Evolutionary conservation across 148 eudicot species (phyloP).

Genomic region (Amaranthus cruentus): DNA sequence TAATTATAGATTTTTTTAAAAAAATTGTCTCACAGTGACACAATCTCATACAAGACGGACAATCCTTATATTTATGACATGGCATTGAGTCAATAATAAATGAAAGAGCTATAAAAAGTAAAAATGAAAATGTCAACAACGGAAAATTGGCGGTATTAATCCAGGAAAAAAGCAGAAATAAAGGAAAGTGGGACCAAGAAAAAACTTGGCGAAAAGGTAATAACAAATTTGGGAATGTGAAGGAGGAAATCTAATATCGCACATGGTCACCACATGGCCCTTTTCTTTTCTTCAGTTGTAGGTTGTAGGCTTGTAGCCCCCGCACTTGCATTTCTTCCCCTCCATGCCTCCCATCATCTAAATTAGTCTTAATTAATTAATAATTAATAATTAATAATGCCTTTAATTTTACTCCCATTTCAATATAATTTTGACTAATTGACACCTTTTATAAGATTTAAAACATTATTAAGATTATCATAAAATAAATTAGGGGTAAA

Average conservation of each 20-base stretch:
- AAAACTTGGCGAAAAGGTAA: conserved; percentile 6
- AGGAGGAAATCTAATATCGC: conserved; percentile 1
- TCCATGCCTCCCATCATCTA: neutral
- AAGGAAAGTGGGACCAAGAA: conserved; percentile 1
- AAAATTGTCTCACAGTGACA: too few species aligned
- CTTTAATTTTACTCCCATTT: too few species aligned
- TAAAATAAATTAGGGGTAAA: too few species aligned
- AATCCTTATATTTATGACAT: too few species aligned
- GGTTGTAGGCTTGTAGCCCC: neutral
- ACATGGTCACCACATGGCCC: conserved; percentile 23
- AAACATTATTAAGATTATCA: too few species aligned
- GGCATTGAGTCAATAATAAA: neutral
- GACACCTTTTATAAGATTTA: too few species aligned
- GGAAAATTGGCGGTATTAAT: conserved; percentile 5
- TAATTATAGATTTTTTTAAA: too few species aligned
- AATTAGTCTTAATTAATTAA: too few species aligned
- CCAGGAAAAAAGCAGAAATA: conserved; percentile 1
- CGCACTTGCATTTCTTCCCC: neutral
- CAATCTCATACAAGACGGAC: too few species aligned
- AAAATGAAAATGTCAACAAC: neutral
- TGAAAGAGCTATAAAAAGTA: neutral
- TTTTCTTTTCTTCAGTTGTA: conserved; percentile 3
- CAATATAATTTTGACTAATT: too few species aligned
- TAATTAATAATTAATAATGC: too few species aligned
- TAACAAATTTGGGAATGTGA: neutral